Percentiles rank a stretch among this genome's conserved stretches.
Evolutionary conservation across 352 stramenopile genomes (phyloP).

Genomic region (Phytophthora cryptogea): DNA sequence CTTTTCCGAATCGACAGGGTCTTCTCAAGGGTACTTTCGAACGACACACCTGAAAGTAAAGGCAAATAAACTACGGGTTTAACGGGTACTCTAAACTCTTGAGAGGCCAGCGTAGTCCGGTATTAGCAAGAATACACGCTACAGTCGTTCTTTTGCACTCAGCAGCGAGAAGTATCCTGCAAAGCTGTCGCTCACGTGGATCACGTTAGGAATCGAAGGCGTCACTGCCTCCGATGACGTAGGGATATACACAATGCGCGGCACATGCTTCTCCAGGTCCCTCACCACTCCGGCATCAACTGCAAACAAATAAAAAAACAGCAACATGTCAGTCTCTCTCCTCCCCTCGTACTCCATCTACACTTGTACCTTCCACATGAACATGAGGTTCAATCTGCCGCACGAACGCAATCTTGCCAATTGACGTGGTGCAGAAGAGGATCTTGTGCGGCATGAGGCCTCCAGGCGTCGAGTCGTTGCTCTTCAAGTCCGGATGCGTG

Average conservation of each 20-base stretch:
- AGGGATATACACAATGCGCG: slow-evolving; percentile 70
- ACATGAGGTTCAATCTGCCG: slow-evolving; percentile 87
- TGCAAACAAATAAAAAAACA: slow-evolving; percentile 30
- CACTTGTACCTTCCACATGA: slow-evolving; percentile 70
- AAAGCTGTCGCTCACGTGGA: slow-evolving; percentile 74
- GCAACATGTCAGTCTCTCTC: neutral
- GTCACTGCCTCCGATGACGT: slow-evolving; percentile 28
- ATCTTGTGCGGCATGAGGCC: slow-evolving; percentile 68
- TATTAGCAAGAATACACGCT: slow-evolving; percentile 25
- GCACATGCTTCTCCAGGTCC: slow-evolving; percentile 79
- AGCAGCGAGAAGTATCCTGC: slow-evolving; percentile 71
- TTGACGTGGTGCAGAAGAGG: slow-evolving; percentile 78
- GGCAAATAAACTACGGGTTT: slow-evolving; percentile 3
- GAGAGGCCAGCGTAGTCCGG: slow-evolving; percentile 10
- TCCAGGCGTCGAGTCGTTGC: slow-evolving; percentile 15
- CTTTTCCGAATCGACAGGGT: slow-evolving; percentile 60
- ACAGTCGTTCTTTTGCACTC: slow-evolving; percentile 40
- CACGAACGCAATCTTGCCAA: slow-evolving; percentile 86
- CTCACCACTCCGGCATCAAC: slow-evolving; percentile 58
- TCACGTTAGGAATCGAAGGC: slow-evolving; percentile 38
- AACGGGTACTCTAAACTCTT: slow-evolving; percentile 7
- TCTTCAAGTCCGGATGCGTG: slow-evolving; percentile 36
- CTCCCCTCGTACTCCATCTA: neutral
- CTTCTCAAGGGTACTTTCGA: slow-evolving; percentile 9
- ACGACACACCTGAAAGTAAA: slow-evolving; percentile 13